Conservation (phyloP, 106 monocot species). For the Dendrobium nobile region DNA sequence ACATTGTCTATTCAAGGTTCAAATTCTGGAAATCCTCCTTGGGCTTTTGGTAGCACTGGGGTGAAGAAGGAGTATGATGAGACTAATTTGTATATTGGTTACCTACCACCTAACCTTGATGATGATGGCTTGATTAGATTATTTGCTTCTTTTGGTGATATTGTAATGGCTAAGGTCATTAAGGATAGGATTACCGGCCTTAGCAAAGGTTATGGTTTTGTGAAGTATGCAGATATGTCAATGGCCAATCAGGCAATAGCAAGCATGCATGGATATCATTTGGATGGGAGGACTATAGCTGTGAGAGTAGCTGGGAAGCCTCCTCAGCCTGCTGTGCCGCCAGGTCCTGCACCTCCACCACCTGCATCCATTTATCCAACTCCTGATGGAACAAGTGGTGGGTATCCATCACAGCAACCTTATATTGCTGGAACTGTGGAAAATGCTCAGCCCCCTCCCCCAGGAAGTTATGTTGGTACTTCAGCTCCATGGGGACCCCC, state of each 20-base stretch:
- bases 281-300: constrained; percentile 79
- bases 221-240: constrained; percentile 72
- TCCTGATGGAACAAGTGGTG: constrained; percentile 29
- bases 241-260: constrained; percentile 73
- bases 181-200: constrained; percentile 68
- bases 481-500: constrained; percentile 54
- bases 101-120: constrained; percentile 68
- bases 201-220: constrained; percentile 94
- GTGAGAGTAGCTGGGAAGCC: constrained; percentile 91
- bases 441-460: constrained; percentile 40
- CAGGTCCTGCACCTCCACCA: constrained; percentile 51
- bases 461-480: constrained; percentile 40
- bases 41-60: constrained; percentile 28
- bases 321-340: constrained; percentile 64
- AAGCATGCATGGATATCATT: constrained; percentile 75
- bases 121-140: constrained; percentile 68
- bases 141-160: constrained; percentile 76
- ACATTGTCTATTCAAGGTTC: constrained; percentile 40
- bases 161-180: constrained; percentile 94
- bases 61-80: constrained; percentile 86
- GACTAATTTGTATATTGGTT: constrained; percentile 88
- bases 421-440: constrained; percentile 24
- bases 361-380: constrained; percentile 29
- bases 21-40: constrained; percentile 46
- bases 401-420: constrained; percentile 60